Evolutionary conservation across 23 red algal species (phyloP).

Genomic region (Gracilaria gracilis): DNA sequence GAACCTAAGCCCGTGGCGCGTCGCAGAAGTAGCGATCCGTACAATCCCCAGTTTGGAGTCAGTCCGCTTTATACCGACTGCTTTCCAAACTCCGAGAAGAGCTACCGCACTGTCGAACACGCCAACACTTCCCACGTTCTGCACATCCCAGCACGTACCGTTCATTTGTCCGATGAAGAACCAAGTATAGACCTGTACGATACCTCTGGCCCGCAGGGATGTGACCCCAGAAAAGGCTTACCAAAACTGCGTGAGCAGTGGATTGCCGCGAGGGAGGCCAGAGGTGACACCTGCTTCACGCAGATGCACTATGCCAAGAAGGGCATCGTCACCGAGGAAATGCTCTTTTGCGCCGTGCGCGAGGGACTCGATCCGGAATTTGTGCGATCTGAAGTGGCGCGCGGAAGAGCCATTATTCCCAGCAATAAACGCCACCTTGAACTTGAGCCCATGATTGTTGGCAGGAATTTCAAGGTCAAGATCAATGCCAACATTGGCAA

Average conservation of each 20-base stretch:
- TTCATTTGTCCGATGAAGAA: conserved; percentile 82
- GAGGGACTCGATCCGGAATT: conserved; percentile 96
- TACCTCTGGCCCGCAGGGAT: conserved; percentile 94
- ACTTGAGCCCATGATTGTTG: conserved; percentile 99
- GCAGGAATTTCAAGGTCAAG: conserved; percentile 97
- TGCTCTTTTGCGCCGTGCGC: conserved; percentile 95
- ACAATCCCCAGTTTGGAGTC: conserved; percentile 82
- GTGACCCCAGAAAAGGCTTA: conserved; percentile 79
- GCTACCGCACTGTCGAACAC: conserved; percentile 68
- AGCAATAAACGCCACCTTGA: conserved; percentile 88
- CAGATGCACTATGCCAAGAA: conserved; percentile 98
- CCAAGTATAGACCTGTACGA: conserved; percentile 93
- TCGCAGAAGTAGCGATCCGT: conserved; percentile 76
- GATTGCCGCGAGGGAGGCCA: conserved; percentile 83
- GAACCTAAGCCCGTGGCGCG: conserved; percentile 33
- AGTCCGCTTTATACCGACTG: conserved; percentile 85
- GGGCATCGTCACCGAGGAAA: conserved; percentile 96
- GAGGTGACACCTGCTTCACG: conserved; percentile 89
- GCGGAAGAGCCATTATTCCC: conserved; percentile 97
- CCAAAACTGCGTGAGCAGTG: conserved; percentile 89
- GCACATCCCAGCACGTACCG: conserved; percentile 78
- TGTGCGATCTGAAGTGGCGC: conserved; percentile 91
- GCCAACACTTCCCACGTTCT: conserved; percentile 64
- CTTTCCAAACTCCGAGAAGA: conserved; percentile 87
- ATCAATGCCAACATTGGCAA: conserved; percentile 99